phyloP scores from a whole-genome alignment of 306 rosid genomes.

The Clitoria ternatea region DNA sequence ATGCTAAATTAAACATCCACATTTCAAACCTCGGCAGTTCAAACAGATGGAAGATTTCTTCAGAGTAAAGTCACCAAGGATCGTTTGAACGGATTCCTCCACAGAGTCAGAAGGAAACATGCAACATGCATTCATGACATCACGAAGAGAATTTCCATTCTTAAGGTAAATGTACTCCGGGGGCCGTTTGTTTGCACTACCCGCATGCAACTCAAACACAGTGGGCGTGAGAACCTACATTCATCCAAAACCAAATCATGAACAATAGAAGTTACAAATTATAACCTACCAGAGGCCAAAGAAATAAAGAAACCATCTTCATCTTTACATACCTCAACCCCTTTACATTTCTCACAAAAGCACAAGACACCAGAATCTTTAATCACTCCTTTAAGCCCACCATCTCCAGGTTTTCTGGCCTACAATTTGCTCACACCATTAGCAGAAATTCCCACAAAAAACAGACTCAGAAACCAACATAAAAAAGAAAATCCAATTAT shows the following conservation, averaged over 20 bases:
- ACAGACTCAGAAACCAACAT: background rate
- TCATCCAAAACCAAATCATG: slow-evolving; percentile 2
- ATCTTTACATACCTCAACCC: slow-evolving; percentile 52
- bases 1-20: slow-evolving; percentile 1
- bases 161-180: slow-evolving; percentile 73
- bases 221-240: slow-evolving; percentile 71
- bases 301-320: background rate
- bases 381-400: slow-evolving; percentile 65
- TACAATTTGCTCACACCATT: slow-evolving; percentile 22
- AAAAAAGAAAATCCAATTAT: background rate
- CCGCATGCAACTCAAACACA: slow-evolving; percentile 84
- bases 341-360: slow-evolving; percentile 56
- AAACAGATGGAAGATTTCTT: slow-evolving; percentile 60
- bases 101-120: slow-evolving; percentile 34
- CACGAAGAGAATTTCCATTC: slow-evolving; percentile 69
- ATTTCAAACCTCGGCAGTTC: slow-evolving; percentile 69
- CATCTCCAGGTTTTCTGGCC: slow-evolving; percentile 52
- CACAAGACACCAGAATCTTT: slow-evolving; percentile 55
- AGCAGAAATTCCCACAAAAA: background rate
- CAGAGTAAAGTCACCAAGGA: slow-evolving; percentile 47
- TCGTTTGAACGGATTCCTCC: slow-evolving; percentile 55
- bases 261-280: slow-evolving; percentile 6
- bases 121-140: slow-evolving; percentile 61
- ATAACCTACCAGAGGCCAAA: background rate
- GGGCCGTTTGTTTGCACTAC: slow-evolving; percentile 81